A percentile compares a stretch with the other conserved stretches of the same genome.
phyloP scores from a whole-genome alignment of 768 basidiomycete species.

The Trametes sanguinea region DNA sequence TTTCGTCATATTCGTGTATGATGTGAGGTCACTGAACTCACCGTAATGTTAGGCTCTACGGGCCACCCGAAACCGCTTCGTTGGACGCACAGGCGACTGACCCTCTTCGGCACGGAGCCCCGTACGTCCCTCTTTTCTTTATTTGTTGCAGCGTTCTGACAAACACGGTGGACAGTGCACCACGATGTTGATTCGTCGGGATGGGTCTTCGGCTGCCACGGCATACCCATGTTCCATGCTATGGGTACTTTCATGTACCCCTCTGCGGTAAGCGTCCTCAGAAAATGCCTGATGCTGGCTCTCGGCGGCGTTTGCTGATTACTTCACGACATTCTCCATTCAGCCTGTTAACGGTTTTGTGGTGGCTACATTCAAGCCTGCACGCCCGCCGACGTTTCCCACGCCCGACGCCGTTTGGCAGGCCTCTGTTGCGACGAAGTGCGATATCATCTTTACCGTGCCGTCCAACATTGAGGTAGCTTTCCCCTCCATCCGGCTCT shows the following conservation, averaged over 20 bases:
- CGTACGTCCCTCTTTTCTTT: neutral
- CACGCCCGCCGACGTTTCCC: constrained; percentile 26
- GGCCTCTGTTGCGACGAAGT: constrained; percentile 1
- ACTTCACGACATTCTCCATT: neutral
- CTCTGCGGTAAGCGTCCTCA: neutral
- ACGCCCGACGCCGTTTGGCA: constrained; percentile 23
- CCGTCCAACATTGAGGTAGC: constrained; percentile 22
- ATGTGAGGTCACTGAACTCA: neutral
- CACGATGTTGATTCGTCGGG: constrained; percentile 5
- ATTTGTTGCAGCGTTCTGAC: neutral
- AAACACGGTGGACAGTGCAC: neutral
- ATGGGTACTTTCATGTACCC: constrained; percentile 17
- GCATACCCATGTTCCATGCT: constrained; percentile 21
- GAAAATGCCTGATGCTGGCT: neutral
- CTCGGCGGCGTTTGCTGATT: neutral
- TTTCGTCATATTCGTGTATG: neutral
- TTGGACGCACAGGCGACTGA: constrained; percentile 13
- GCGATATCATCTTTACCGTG: constrained; percentile 17
- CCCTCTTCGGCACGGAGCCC: neutral
- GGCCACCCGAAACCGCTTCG: constrained; percentile 23
- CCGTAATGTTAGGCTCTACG: constrained; percentile 18
- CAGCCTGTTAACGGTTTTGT: constrained; percentile 22
- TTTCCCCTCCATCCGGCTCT: neutral
- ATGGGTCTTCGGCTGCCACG: constrained; percentile 12
- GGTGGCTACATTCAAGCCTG: constrained; percentile 29